phyloP scores from a whole-genome alignment of 164 flowering plant genomes.

The Magnolia kwangsiensis region DNA sequence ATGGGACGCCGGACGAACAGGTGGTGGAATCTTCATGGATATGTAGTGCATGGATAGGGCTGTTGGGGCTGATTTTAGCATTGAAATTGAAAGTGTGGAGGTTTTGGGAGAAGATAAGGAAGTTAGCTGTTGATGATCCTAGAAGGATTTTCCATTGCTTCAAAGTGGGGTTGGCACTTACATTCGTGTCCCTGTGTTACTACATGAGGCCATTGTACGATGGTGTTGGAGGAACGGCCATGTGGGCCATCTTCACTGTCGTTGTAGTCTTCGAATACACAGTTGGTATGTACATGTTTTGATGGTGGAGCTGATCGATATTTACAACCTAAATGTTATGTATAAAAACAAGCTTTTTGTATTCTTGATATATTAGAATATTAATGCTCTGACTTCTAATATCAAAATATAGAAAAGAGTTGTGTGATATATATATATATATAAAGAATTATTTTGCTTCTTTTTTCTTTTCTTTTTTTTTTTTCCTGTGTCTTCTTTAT shows the following conservation, averaged over 20 bases:
- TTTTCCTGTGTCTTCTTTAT: too few species aligned
- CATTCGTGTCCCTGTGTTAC: constrained; percentile 67
- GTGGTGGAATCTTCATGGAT: constrained; percentile 25
- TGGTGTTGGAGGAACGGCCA: constrained; percentile 75
- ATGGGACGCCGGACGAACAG: constrained; percentile 35
- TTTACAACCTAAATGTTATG: not conserved
- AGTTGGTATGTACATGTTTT: constrained; percentile 45
- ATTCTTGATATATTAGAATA: not conserved
- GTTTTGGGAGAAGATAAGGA: constrained; percentile 51
- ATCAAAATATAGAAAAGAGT: too few species aligned
- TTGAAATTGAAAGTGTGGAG: constrained; percentile 23
- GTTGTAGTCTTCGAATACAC: constrained; percentile 72
- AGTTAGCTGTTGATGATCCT: constrained; percentile 49
- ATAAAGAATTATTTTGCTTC: too few species aligned
- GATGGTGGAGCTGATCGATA: not conserved
- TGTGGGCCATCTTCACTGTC: constrained; percentile 89
- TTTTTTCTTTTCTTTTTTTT: too few species aligned
- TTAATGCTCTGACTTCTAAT: not conserved
- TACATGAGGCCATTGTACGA: constrained; percentile 71
- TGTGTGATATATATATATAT: too few species aligned
- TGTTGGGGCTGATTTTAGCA: constrained; percentile 25
- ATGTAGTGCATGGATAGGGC: constrained; percentile 23
- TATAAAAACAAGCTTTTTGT: constrained; percentile 11
- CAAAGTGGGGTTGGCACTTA: constrained; percentile 71
- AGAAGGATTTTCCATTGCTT: constrained; percentile 58